phyloP scores from a whole-genome alignment of 345 rosid genomes.

The Lepidium aucheri region DNA sequence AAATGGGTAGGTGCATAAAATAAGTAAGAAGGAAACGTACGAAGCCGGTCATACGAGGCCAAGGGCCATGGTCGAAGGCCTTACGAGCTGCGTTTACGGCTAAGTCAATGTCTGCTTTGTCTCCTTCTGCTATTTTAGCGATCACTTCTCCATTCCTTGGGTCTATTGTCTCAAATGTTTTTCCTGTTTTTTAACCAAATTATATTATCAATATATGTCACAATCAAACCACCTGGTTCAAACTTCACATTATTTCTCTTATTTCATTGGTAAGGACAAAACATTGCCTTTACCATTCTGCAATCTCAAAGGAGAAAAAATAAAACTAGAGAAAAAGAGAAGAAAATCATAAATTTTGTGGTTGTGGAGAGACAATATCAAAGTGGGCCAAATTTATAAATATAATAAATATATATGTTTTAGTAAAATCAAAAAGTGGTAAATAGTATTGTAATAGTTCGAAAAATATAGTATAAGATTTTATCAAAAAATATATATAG shows the following conservation, averaged over 20 bases:
- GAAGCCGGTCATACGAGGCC: slow-evolving; percentile 58
- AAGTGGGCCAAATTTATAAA: neutral
- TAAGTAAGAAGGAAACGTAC: slow-evolving; percentile 28
- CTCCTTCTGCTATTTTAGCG: slow-evolving; percentile 44
- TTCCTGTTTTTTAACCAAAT: slow-evolving; percentile 23
- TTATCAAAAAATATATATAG: too few species aligned
- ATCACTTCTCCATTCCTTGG: slow-evolving; percentile 45
- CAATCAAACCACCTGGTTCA: slow-evolving; percentile 3
- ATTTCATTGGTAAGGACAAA: neutral
- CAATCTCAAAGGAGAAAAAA: neutral
- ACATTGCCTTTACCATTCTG: neutral
- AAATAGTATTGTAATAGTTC: too few species aligned
- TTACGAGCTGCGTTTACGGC: slow-evolving; percentile 61
- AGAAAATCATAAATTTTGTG: neutral
- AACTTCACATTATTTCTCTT: neutral
- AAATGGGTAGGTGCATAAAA: neutral
- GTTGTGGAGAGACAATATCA: neutral
- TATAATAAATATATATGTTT: too few species aligned
- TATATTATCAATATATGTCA: neutral
- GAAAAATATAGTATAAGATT: too few species aligned
- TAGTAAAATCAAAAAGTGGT: too few species aligned
- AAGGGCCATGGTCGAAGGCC: slow-evolving; percentile 60
- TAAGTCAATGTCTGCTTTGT: slow-evolving; percentile 44
- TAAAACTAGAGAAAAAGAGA: neutral
- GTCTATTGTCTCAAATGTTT: slow-evolving; percentile 50